Evolutionary conservation across 2,329 filamentous ascomycete species (phyloP).

Genomic region (Aspergillus pseudoviridinutans): DNA sequence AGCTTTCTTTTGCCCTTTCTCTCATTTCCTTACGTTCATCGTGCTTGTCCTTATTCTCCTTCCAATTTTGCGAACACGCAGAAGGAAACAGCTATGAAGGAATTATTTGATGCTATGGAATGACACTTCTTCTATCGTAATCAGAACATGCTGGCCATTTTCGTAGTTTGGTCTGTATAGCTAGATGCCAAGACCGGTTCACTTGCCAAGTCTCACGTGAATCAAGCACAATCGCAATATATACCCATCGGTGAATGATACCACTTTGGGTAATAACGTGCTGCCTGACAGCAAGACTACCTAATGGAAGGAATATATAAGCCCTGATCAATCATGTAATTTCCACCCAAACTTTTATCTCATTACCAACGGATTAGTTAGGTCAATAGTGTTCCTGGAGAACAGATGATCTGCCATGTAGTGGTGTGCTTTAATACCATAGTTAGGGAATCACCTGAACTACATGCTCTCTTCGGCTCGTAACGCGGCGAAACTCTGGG

Average conservation of each 20-base stretch:
- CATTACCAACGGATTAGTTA: neutral
- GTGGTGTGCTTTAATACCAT: neutral
- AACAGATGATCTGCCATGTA: neutral
- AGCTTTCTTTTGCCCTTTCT: neutral
- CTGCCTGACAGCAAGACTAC: neutral
- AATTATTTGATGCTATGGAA: neutral
- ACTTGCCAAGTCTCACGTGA: neutral
- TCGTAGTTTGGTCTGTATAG: neutral
- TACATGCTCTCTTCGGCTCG: conserved; percentile 9
- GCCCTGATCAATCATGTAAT: neutral
- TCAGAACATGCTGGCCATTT: neutral
- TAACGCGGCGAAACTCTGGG: neutral
- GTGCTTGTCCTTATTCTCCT: neutral
- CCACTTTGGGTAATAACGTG: neutral
- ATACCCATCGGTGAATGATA: neutral
- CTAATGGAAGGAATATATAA: neutral
- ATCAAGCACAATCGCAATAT: neutral
- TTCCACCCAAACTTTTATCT: neutral
- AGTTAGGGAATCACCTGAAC: neutral
- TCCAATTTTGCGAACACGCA: neutral
- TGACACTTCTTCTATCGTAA: neutral
- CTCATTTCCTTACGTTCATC: neutral
- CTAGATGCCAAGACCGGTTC: neutral
- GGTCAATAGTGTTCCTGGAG: neutral
- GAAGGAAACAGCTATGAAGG: neutral